phyloP scores from a whole-genome alignment of 495 filamentous ascomycete genomes.

The Elasticomyces elasticus region DNA sequence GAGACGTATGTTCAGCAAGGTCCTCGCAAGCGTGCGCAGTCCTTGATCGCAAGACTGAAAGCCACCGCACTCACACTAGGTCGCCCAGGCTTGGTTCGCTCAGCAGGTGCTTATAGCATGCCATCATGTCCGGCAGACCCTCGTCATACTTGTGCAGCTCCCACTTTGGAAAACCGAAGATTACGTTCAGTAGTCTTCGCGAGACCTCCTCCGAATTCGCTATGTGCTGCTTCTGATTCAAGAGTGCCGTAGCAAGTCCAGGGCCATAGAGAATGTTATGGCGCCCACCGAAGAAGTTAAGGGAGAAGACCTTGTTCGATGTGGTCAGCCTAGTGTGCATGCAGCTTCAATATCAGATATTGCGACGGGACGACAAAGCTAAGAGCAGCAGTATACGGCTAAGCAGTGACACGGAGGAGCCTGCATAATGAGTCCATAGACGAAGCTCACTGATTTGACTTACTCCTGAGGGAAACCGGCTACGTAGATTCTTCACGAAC shows the following conservation, averaged over 20 bases:
- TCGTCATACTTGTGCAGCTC: conserved; percentile 30
- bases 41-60: too few relatives aligned
- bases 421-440: too few relatives aligned
- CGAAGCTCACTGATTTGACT: too few relatives aligned
- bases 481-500: conserved; percentile 35
- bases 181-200: conserved; percentile 37
- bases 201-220: conserved; percentile 30
- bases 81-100: conserved; percentile 37
- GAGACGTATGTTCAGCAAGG: too few relatives aligned
- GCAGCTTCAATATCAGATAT: too few relatives aligned
- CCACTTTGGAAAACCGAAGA: conserved; percentile 40
- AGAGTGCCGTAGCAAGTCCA: conserved; percentile 37
- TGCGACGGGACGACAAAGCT: too few relatives aligned
- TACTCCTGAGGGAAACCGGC: too few relatives aligned
- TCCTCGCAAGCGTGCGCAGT: too few relatives aligned
- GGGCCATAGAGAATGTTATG: conserved; percentile 45
- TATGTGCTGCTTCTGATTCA: conserved; percentile 31
- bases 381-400: too few relatives aligned
- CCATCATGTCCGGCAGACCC: conserved; percentile 31
- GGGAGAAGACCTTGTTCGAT: conserved; percentile 41
- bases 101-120: conserved; percentile 34
- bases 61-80: too few relatives aligned
- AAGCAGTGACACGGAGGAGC: too few relatives aligned
- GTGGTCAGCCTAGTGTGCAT: too few relatives aligned
- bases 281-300: conserved; percentile 41